These are phyloP conservation scores for Ophiostoma sp. DNA, from an alignment of 2,329 filamentous ascomycete genomes.

Conservation along the genomic window DNA sequence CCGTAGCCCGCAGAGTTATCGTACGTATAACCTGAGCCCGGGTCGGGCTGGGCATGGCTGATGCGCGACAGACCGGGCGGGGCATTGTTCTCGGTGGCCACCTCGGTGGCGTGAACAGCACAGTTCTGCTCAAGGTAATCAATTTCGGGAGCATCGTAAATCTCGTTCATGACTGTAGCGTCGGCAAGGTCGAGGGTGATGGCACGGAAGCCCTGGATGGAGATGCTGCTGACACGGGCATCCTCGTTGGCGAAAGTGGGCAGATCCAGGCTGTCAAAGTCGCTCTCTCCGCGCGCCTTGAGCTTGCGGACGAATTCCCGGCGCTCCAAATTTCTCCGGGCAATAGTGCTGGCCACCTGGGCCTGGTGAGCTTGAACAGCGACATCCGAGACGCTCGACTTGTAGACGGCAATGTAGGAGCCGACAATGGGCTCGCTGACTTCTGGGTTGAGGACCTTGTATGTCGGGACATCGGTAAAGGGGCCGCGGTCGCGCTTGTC, in stretches of 20 bases:
- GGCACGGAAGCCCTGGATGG: conserved; percentile 53
- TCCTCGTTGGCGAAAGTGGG: neutral
- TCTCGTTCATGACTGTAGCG: conserved; percentile 40
- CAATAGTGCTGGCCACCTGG: conserved; percentile 49
- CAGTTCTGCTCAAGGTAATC: conserved; percentile 50
- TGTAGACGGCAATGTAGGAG: conserved; percentile 66
- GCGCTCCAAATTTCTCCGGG: conserved; percentile 54
- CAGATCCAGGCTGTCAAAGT: neutral
- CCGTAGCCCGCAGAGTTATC: conserved; percentile 54
- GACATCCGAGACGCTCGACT: conserved; percentile 51
- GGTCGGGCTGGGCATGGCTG: conserved; percentile 45
- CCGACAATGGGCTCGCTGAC: conserved; percentile 53
- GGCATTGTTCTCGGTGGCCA: conserved; percentile 54
- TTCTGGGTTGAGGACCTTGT: conserved; percentile 44
- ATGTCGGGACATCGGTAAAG: neutral
- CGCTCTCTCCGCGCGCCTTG: neutral
- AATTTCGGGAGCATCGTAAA: conserved; percentile 49
- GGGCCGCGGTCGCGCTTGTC: neutral
- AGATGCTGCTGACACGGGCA: conserved; percentile 45
- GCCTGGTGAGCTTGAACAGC: conserved; percentile 52
- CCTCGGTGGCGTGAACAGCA: conserved; percentile 41
- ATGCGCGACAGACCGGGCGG: conserved; percentile 56
- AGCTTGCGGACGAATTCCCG: conserved; percentile 33
- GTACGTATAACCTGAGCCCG: conserved; percentile 48
- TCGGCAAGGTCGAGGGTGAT: conserved; percentile 44